Conservation (phyloP, 768 basidiomycete genomes). For the Pisolithus orientalis region DNA sequence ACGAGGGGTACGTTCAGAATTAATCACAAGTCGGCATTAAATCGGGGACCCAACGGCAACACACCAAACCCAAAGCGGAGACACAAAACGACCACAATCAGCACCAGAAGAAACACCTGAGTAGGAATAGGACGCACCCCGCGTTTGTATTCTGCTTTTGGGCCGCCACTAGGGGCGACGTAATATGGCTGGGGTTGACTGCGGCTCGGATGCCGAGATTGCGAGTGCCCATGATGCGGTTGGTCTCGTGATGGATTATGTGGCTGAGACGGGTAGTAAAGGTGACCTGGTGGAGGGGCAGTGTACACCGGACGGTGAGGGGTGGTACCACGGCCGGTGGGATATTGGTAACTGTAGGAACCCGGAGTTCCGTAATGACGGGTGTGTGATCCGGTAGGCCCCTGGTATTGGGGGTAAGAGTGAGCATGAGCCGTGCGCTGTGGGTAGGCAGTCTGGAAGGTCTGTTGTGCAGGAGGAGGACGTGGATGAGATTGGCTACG, state of each 20-base stretch:
- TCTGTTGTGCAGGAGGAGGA: slow-evolving; percentile 10
- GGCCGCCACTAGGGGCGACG: slow-evolving; percentile 20
- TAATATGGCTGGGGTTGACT: slow-evolving; percentile 20
- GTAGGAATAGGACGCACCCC: slow-evolving; percentile 18
- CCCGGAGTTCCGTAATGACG: slow-evolving; percentile 12
- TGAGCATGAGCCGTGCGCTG: slow-evolving; percentile 6
- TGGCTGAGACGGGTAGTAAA: slow-evolving; percentile 14
- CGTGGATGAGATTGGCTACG: slow-evolving; percentile 23
- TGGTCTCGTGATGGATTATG: slow-evolving; percentile 12
- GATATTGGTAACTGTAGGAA: slow-evolving; percentile 14
- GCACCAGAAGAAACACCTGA: slow-evolving; percentile 9
- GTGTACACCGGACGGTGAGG: slow-evolving; percentile 14
- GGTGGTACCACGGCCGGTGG: slow-evolving; percentile 7
- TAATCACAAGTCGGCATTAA: slow-evolving; percentile 4
- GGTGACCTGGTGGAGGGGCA: slow-evolving; percentile 25
- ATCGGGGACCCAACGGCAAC: background rate
- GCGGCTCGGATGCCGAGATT: slow-evolving; percentile 19
- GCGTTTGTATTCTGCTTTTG: slow-evolving; percentile 26
- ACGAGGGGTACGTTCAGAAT: slow-evolving; percentile 2
- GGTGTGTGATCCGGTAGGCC: slow-evolving; percentile 7
- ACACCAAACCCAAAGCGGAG: slow-evolving; percentile 1
- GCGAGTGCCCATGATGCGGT: slow-evolving; percentile 11
- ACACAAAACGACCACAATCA: slow-evolving; percentile 9
- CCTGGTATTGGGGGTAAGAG: slow-evolving; percentile 11
- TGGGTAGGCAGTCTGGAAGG: slow-evolving; percentile 14